A percentile compares a stretch with the other conserved stretches of the same genome.
Conservation (phyloP, 2,329 filamentous ascomycete species). For the Verticillium longisporum region DNA sequence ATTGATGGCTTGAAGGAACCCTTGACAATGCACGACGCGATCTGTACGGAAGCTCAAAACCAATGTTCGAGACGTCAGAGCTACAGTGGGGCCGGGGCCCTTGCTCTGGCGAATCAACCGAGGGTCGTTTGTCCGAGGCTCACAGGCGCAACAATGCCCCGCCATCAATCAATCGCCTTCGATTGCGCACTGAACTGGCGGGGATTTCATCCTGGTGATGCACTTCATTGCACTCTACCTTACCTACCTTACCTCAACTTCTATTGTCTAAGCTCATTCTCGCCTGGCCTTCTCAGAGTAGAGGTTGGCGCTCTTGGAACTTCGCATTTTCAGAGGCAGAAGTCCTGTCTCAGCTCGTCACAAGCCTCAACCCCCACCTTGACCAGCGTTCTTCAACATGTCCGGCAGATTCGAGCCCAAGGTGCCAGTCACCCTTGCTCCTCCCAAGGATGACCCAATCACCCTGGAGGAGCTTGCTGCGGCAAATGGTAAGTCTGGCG, state of each 20-base stretch:
- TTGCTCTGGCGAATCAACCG: not conserved
- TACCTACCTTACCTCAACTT: no score
- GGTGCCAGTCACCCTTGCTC: constrained; percentile 63
- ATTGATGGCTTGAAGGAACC: not conserved
- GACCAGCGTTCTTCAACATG: constrained; percentile 29
- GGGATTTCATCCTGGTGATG: not conserved
- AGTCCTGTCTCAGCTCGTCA: no score
- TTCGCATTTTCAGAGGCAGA: no score
- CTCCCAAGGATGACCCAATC: constrained; percentile 85
- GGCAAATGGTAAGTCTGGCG: constrained; percentile 63
- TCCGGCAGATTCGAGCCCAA: constrained; percentile 72
- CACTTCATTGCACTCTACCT: not conserved
- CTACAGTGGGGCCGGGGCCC: not conserved
- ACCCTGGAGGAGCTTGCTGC: constrained; percentile 70
- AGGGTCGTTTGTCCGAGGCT: not conserved
- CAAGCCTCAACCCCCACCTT: no score
- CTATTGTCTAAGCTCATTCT: no score
- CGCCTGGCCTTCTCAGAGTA: no score
- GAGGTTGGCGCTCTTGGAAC: no score
- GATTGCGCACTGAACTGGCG: not conserved
- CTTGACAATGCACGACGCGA: not conserved
- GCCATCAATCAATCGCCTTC: not conserved
- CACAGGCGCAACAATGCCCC: not conserved
- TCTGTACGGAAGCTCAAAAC: not conserved
- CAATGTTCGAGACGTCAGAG: not conserved